Percentiles rank a stretch among this genome's conserved stretches.
phyloP scores from a whole-genome alignment of 1,284 basidiomycete species.

The Dichomitus squalens region DNA sequence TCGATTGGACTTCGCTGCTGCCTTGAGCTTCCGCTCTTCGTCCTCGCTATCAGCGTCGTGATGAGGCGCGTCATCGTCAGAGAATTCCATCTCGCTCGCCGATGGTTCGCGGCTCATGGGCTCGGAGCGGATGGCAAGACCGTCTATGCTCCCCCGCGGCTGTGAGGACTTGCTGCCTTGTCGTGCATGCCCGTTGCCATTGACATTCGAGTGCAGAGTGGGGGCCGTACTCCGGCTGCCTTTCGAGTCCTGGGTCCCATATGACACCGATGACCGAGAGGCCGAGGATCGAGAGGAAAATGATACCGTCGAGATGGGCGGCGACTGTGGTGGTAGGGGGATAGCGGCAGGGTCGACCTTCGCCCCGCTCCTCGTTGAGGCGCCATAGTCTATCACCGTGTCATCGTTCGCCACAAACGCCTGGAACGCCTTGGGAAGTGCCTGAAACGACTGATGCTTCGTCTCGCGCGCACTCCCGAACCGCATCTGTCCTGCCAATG shows the following conservation, averaged over 20 bases:
- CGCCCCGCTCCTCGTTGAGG: slow-evolving; percentile 22
- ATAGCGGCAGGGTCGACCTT: slow-evolving; percentile 57
- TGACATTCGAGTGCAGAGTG: slow-evolving; percentile 32
- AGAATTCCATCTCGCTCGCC: slow-evolving; percentile 22
- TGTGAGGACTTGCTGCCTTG: slow-evolving; percentile 19
- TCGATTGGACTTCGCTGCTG: slow-evolving; percentile 75
- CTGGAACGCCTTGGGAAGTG: slow-evolving; percentile 22
- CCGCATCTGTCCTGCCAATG: background rate
- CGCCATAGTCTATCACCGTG: slow-evolving; percentile 29
- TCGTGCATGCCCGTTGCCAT: slow-evolving; percentile 21
- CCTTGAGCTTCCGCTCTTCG: slow-evolving; percentile 58
- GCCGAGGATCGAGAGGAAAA: slow-evolving; percentile 70
- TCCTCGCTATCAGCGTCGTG: slow-evolving; percentile 28
- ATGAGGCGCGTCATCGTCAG: slow-evolving; percentile 19
- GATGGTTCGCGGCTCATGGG: slow-evolving; percentile 23
- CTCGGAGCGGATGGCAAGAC: slow-evolving; percentile 20
- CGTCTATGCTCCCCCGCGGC: slow-evolving; percentile 26
- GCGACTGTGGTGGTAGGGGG: slow-evolving; percentile 66
- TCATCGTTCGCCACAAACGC: slow-evolving; percentile 35
- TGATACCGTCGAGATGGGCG: slow-evolving; percentile 68
- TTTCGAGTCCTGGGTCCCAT: slow-evolving; percentile 35
- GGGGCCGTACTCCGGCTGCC: slow-evolving; percentile 40
- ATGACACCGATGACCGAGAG: slow-evolving; percentile 52
- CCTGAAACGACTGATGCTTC: slow-evolving; percentile 25
- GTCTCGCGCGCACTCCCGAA: slow-evolving; percentile 20